These are phyloP conservation scores for Neocatenulostroma microsporum DNA, from an alignment of 2,329 filamentous ascomycete genomes.

Conservation along the genomic window DNA sequence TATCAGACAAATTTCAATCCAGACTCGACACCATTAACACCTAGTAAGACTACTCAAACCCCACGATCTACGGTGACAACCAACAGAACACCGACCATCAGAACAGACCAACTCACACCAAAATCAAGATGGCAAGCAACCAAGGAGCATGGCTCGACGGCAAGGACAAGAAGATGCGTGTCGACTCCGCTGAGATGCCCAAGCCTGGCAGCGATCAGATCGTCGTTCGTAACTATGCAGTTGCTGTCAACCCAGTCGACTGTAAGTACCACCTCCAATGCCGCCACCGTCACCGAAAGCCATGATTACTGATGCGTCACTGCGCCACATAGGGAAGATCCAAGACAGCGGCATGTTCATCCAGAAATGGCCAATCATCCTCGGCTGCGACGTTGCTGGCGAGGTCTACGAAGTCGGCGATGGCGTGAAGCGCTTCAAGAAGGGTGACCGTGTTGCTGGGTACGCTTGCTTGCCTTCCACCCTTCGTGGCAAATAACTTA, in stretches of 20 bases:
- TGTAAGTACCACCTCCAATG: constrained; percentile 30
- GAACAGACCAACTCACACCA: not conserved
- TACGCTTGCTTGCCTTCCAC: constrained; percentile 10
- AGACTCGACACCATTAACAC: too few relatives aligned
- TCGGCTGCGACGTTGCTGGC: constrained; percentile 34
- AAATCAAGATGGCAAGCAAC: constrained; percentile 11
- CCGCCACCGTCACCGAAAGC: constrained; percentile 24
- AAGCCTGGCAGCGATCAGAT: constrained; percentile 27
- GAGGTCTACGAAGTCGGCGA: constrained; percentile 30
- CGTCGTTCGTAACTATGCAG: constrained; percentile 29
- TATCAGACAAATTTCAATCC: too few relatives aligned
- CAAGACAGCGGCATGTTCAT: constrained; percentile 27
- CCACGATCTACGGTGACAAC: not conserved
- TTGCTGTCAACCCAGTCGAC: constrained; percentile 34
- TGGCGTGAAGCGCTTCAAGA: constrained; percentile 27
- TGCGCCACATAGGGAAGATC: constrained; percentile 29
- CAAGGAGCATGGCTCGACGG: constrained; percentile 26
- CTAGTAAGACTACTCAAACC: not conserved
- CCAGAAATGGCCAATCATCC: constrained; percentile 27
- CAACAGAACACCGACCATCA: not conserved
- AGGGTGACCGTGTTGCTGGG: constrained; percentile 30
- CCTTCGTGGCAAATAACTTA: constrained; percentile 1
- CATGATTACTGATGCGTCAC: too few relatives aligned
- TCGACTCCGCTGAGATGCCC: constrained; percentile 26
- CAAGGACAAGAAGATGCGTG: constrained; percentile 16